phyloP scores from a whole-genome alignment of 192 early-diverging fungal genomes.

The Spinellus fusiger region DNA sequence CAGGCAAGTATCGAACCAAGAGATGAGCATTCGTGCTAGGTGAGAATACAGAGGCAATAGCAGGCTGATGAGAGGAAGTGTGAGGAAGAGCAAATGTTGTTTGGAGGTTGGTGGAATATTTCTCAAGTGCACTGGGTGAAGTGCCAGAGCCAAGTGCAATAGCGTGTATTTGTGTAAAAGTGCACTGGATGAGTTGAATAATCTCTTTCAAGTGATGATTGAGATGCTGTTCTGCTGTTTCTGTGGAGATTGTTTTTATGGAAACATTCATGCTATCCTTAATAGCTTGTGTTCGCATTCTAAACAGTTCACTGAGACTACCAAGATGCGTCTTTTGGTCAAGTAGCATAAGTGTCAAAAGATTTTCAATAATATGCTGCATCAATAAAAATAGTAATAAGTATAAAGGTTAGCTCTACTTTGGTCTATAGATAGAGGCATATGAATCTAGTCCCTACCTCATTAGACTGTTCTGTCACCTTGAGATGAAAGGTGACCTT shows the following conservation, averaged over 20 bases:
- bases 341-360: constrained; percentile 64
- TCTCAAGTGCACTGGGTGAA: background rate
- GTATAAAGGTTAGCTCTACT: background rate
- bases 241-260: background rate
- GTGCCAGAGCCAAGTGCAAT: constrained; percentile 13
- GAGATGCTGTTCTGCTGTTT: constrained; percentile 15
- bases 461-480: constrained; percentile 29
- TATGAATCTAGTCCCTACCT: constrained; percentile 31
- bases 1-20: constrained; percentile 50
- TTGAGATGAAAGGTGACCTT: constrained; percentile 50
- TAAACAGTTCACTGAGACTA: constrained; percentile 44
- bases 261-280: constrained; percentile 23
- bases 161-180: constrained; percentile 31
- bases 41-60: constrained; percentile 42
- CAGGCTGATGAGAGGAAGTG: background rate
- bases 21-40: constrained; percentile 51
- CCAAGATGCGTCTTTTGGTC: constrained; percentile 52
- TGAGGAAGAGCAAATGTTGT: background rate
- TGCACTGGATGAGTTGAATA: constrained; percentile 32
- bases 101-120: constrained; percentile 2
- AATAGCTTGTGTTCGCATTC: constrained; percentile 47
- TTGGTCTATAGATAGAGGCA: background rate
- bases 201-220: constrained; percentile 35
- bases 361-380: constrained; percentile 52
- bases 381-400: constrained; percentile 4